Percentiles rank a stretch among this genome's conserved stretches.
These are phyloP conservation scores for Oryza meyeriana DNA, from an alignment of 176 grass and related monocot genomes.

Conservation along the genomic window DNA sequence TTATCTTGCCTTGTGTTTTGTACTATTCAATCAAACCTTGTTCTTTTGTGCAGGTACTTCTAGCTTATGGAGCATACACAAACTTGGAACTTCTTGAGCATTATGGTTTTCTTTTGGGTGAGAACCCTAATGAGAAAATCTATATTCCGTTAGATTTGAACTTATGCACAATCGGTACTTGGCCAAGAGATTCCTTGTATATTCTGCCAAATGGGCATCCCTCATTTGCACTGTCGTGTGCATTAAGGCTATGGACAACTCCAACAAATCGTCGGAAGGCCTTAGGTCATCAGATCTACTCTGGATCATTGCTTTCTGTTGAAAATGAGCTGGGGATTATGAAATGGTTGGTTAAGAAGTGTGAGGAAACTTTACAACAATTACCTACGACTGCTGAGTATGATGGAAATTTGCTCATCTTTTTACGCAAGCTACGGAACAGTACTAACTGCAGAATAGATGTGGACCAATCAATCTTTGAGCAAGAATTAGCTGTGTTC, in stretches of 20 bases:
- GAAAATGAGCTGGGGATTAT: constrained; percentile 76
- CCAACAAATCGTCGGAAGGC: constrained; percentile 45
- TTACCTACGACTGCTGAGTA: constrained; percentile 49
- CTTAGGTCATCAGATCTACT: constrained; percentile 50
- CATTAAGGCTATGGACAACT: constrained; percentile 60
- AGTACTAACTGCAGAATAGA: constrained; percentile 31
- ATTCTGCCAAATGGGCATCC: constrained; percentile 74
- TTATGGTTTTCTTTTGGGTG: constrained; percentile 78
- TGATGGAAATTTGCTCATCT: constrained; percentile 47
- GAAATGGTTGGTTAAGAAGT: constrained; percentile 69
- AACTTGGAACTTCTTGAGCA: constrained; percentile 89
- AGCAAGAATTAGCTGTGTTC: constrained; percentile 45
- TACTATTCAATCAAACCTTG: neutral
- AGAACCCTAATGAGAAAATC: constrained; percentile 86
- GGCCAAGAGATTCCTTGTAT: constrained; percentile 68
- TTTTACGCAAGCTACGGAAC: constrained; percentile 45
- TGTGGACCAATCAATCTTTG: constrained; percentile 17
- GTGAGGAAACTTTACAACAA: constrained; percentile 47
- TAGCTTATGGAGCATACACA: constrained; percentile 78
- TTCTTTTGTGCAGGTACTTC: constrained; percentile 62
- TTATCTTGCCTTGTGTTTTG: neutral
- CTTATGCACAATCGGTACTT: constrained; percentile 45
- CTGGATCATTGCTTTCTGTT: constrained; percentile 61
- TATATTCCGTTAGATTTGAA: constrained; percentile 74
- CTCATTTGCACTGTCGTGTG: constrained; percentile 73